These are phyloP conservation scores for Sphagnum fallax DNA, from an alignment of 228 moss, liverwort and hornwort genomes.

Conservation along the genomic window DNA sequence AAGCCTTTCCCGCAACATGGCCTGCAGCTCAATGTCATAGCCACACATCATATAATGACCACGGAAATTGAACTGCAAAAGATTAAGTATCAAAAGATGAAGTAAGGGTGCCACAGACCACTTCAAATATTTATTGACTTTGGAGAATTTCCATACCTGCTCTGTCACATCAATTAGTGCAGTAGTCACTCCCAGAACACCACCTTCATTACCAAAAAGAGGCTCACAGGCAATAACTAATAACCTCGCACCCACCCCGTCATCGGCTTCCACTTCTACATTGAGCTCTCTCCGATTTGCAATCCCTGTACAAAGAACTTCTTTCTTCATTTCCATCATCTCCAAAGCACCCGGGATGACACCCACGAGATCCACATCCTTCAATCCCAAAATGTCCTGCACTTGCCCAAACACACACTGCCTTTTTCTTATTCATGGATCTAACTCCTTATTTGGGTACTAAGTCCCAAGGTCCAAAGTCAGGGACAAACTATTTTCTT, in stretches of 20 bases:
- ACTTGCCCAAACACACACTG: background rate
- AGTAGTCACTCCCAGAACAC: slow-evolving; percentile 42
- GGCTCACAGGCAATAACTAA: slow-evolving; percentile 51
- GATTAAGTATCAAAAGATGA: background rate
- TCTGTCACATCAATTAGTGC: slow-evolving; percentile 58
- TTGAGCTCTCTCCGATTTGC: slow-evolving; percentile 38
- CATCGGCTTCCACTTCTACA: slow-evolving; percentile 22
- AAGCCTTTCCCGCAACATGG: slow-evolving; percentile 44
- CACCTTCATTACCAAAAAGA: slow-evolving; percentile 28
- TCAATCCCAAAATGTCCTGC: slow-evolving; percentile 47
- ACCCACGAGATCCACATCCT: slow-evolving; percentile 37
- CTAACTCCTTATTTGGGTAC: background rate
- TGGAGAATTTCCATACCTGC: slow-evolving; percentile 19
- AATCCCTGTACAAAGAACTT: slow-evolving; percentile 31
- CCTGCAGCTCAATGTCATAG: slow-evolving; percentile 21
- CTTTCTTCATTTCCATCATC: slow-evolving; percentile 39
- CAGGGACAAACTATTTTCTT: too few relatives aligned
- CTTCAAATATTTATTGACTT: too few relatives aligned
- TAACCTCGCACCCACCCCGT: slow-evolving; percentile 37
- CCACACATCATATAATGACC: background rate
- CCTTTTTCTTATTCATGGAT: background rate
- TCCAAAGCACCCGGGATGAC: slow-evolving; percentile 49
- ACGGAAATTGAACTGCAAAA: too few relatives aligned
- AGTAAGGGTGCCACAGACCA: too few relatives aligned
- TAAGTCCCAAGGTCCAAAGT: background rate